Evolutionary conservation across 2,329 filamentous ascomycete species (phyloP), one percentile per base, ranked within the genome.

Genomic region (Fusarium domesticum): DNA sequence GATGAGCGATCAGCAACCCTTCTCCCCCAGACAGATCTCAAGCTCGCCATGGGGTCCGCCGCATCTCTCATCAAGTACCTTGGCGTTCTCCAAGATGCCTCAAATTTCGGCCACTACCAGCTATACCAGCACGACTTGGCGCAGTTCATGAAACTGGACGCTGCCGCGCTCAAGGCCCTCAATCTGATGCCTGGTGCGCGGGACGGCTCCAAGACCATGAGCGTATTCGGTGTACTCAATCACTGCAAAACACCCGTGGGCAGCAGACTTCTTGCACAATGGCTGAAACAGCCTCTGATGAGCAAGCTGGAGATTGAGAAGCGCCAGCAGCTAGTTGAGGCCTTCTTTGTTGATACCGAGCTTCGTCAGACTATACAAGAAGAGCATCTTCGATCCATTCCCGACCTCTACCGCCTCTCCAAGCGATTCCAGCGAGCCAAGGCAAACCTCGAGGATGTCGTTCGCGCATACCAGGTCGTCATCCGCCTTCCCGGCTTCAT

Each of bases 201-300:
- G 53, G 93, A 98, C 62, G 93, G 93, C 2, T 81, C 89, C n/a
- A 97, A 96, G 72, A 95, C 83, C 1, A 98, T 98, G 93, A 97
- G 91, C 63, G 67, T 98, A 40, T 98, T 88, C 58, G 93, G 93
- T 1, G 73, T 98, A 15, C 75, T 98, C 33, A 97, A 98, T 60
- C 91, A 97, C 67, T 98, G 93, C 82, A 97, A 96, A 67, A 98
- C 93, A 1, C 89, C 93, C 0, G 84, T 95, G 1, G 93, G 93
- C 12, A 95, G 91, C 60, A 80, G 95, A 37, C 68, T 98, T 45
- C 74, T 98, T 20, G 85, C 92, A 1, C 95, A 98, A 64, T 98
- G 93, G 93, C 74, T 98, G 41, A 98, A 98, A 69, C 93, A 98
- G 66, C 93, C 93, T 1, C 71, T 98, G 31, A 98, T 98, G 93